Evolutionary conservation across 2,329 filamentous ascomycete species (phyloP).

Genomic region (Epichloe brachyelytri): DNA sequence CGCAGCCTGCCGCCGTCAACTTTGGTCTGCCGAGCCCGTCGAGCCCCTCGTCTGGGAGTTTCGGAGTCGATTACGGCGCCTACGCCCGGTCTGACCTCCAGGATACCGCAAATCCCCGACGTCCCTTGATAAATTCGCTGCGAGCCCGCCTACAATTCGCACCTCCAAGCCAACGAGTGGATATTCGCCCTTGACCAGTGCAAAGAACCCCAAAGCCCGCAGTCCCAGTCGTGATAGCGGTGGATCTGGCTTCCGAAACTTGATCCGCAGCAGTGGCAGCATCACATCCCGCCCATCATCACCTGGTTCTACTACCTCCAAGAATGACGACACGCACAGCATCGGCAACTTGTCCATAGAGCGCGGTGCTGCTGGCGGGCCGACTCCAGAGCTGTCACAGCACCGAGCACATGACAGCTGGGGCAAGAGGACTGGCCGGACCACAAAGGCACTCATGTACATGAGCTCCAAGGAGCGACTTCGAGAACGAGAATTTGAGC

Average conservation of each 20-base stretch:
- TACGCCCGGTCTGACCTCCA: conserved; percentile 40
- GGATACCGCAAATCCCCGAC: conserved; percentile 33
- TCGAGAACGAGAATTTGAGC: conserved; percentile 48
- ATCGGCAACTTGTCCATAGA: conserved; percentile 54
- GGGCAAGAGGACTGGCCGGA: conserved; percentile 42
- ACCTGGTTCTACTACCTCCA: conserved; percentile 40
- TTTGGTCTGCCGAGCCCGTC: conserved; percentile 27
- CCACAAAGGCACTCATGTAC: conserved; percentile 51
- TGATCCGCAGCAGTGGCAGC: conserved; percentile 39
- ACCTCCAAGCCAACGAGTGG: conserved; percentile 74
- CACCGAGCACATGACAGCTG: conserved; percentile 49
- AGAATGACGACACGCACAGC: conserved; percentile 45
- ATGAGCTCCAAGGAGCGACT: conserved; percentile 61
- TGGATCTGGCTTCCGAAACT: conserved; percentile 41
- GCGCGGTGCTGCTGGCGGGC: conserved; percentile 29
- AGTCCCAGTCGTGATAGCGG: conserved; percentile 36
- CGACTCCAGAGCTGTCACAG: conserved; percentile 35
- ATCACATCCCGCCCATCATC: conserved; percentile 43
- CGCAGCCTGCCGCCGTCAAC: conserved; percentile 29
- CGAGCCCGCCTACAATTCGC: conserved; percentile 58
- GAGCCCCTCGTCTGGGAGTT: conserved; percentile 34
- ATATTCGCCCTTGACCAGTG: conserved; percentile 56
- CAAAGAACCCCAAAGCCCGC: conserved; percentile 35
- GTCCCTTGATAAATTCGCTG: conserved; percentile 46
- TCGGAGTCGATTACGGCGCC: conserved; percentile 62